Evolutionary conservation across 768 basidiomycete genomes (phyloP), one percentile per base, ranked within the genome.

Genomic region (Boletus insuetus): DNA sequence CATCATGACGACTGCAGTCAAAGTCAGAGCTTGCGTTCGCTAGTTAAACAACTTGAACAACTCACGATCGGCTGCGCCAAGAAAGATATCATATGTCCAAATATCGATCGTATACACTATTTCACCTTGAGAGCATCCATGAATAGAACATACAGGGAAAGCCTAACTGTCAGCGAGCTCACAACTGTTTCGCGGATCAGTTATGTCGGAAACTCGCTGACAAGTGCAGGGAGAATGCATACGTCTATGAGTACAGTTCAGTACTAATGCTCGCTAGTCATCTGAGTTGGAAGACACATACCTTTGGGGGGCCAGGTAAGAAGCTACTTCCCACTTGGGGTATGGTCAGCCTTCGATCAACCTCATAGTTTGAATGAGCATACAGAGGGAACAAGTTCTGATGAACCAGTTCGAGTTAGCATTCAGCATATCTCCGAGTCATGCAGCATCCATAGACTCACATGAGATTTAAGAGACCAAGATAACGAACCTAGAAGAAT

Each of bases 401-500:
- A 50, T 42, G 29, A 24, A 19, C 7, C 4, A 38, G 17, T 17
- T 10, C 16, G 16, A 38, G 11, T 51, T 16, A 57, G 39, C 0
- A 16, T 32, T 26, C 14, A 6, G 13, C 3, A 16, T 16, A 9
- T 8, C 11, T 5, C 2, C 2, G 29, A 29, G 7, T 10, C 9
- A 9, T 35, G 34, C 26, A 20, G 11, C 8, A 20, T 40, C 2
- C 10, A 12, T 10, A 39, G n/a, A 46, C 58, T 46, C n/a, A 59
- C 58, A 35, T 32, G 4, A 54, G 16, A 6, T 19, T 16, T 6
- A 37, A 19, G 34, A 54, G 45, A 6, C 58, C 58, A 17, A 22
- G 20, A 39, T 60, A 60, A 22, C 58, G 58, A 41, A 59, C 58
- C 59, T 60, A 49, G 11, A 32, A 34, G 10, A 29, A 34, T 42